These are phyloP conservation scores for Diddensiella santjacobensis DNA, from an alignment of 805 yeast genomes.

Conservation along the genomic window DNA sequence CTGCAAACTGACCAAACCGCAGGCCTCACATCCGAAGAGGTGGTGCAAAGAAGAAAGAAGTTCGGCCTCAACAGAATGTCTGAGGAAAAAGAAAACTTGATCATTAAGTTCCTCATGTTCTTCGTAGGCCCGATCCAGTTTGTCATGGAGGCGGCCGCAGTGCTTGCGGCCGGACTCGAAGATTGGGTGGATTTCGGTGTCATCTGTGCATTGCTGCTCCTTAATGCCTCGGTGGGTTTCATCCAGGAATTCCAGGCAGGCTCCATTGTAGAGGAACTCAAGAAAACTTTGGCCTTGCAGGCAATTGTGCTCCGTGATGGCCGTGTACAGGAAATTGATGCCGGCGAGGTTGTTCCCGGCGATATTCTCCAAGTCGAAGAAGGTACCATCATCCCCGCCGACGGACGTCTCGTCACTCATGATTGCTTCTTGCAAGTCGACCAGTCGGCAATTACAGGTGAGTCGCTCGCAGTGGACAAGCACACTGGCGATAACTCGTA, in stretches of 20 bases:
- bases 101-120: slow-evolving; percentile 78
- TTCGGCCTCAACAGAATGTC: slow-evolving; percentile 88
- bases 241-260: slow-evolving; percentile 97
- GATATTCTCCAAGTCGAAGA: slow-evolving; percentile 89
- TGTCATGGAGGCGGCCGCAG: slow-evolving; percentile 96
- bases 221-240: slow-evolving; percentile 94
- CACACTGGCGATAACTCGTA: slow-evolving; percentile 79
- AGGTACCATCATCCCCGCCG: slow-evolving; percentile 90
- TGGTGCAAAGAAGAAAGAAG: slow-evolving; percentile 79
- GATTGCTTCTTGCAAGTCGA: slow-evolving; percentile 86
- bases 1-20: slow-evolving; percentile 73
- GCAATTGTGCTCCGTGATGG: slow-evolving; percentile 86
- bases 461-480: slow-evolving; percentile 93
- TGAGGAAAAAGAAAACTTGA: slow-evolving; percentile 77
- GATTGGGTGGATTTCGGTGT: slow-evolving; percentile 99
- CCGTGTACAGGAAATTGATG: slow-evolving; percentile 65
- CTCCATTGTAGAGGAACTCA: slow-evolving; percentile 93
- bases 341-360: slow-evolving; percentile 91
- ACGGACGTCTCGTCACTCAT: slow-evolving; percentile 84
- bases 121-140: slow-evolving; percentile 94
- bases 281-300: slow-evolving; percentile 88
- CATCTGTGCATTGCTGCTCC: slow-evolving; percentile 77
- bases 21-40: slow-evolving; percentile 80
- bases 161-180: slow-evolving; percentile 91
- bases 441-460: slow-evolving; percentile 97